These are phyloP conservation scores for Umbellularia californica DNA, from an alignment of 164 flowering plant genomes.

Conservation along the genomic window DNA sequence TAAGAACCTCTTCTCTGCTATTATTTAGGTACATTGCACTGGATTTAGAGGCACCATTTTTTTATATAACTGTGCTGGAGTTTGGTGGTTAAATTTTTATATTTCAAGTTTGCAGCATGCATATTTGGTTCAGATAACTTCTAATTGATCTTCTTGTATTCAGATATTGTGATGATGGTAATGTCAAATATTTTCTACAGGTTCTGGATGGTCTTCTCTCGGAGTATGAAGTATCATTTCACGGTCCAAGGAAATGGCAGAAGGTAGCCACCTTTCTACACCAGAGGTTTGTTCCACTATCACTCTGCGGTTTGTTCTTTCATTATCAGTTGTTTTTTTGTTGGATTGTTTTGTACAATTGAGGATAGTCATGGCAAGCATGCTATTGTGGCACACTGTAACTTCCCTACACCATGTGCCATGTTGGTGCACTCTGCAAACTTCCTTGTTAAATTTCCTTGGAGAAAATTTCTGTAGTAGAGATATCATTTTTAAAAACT, in stretches of 20 bases:
- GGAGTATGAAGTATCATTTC: conserved; percentile 70
- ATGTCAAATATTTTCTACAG: conserved; percentile 28
- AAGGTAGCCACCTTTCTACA: conserved; percentile 66
- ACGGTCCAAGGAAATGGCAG: conserved; percentile 95
- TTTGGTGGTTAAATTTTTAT: background rate
- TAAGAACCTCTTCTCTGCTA: background rate
- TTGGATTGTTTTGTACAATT: too few relatives aligned
- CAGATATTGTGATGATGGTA: background rate
- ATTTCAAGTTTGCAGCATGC: background rate
- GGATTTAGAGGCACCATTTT: background rate
- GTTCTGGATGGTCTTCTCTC: conserved; percentile 71
- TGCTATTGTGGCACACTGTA: too few relatives aligned
- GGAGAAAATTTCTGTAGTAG: too few relatives aligned
- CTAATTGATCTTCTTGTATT: background rate
- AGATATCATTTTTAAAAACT: background rate
- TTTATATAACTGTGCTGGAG: background rate
- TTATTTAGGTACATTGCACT: background rate
- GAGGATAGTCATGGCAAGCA: too few relatives aligned
- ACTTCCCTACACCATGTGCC: too few relatives aligned
- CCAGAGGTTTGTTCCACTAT: conserved; percentile 54
- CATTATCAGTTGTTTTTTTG: too few relatives aligned
- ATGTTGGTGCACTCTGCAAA: too few relatives aligned
- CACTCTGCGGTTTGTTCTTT: background rate
- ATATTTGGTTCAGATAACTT: background rate
- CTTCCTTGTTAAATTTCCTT: too few relatives aligned